Base-by-base conservation (phyloP, 805 yeast species). In the Saccharomycopsis fermentans region DNA sequence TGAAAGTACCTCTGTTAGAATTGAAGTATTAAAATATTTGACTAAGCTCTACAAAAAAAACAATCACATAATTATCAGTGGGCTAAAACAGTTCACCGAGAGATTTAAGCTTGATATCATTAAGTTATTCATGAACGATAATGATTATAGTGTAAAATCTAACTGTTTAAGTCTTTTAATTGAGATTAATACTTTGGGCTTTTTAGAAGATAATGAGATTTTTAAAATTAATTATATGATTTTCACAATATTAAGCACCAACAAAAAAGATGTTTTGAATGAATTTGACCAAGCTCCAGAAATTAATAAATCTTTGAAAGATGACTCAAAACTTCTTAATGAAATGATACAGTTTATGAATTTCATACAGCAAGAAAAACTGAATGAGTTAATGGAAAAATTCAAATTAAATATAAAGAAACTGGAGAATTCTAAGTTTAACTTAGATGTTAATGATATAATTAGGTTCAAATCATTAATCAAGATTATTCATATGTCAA, bases 21-120 rank as follows among this genome's bases (percentile, higher is more conserved):
- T 75, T 8, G 90, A 87, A 64, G 90, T 83, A 1, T 67, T 86
- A 27, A 80, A 76, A 63, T 76, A 78, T 3, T 70, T 90, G 51
- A 68, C 74, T 12, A 81, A 73, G 64, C 70, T 83, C 24, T 81
- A 80, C 66, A 73, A 70, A 55, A 66, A 60, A 60, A 62, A 61
- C 32, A 58, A 69, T 55, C 71, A 72, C 26, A 68, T 70, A 26
- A 72, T 80, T 56, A 77, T 79, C n/a, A 73, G 84, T 0, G 89
- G 90, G 0, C 76, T 90, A 43, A 77, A 89, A 58, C 91, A 84
- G 65, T 90, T 90, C 68, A 82, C 92, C 1, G 89, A 86, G 59
- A 77, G 90, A 61, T 87, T 86, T 70, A 82, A 83, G 63, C 70
- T 71, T 4, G 83, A 89, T 65, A 69, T 90, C 35, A 71, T 87